These are phyloP conservation scores for Entomortierella parvispora DNA, from an alignment of 192 early-diverging fungal genomes.

Conservation along the genomic window DNA sequence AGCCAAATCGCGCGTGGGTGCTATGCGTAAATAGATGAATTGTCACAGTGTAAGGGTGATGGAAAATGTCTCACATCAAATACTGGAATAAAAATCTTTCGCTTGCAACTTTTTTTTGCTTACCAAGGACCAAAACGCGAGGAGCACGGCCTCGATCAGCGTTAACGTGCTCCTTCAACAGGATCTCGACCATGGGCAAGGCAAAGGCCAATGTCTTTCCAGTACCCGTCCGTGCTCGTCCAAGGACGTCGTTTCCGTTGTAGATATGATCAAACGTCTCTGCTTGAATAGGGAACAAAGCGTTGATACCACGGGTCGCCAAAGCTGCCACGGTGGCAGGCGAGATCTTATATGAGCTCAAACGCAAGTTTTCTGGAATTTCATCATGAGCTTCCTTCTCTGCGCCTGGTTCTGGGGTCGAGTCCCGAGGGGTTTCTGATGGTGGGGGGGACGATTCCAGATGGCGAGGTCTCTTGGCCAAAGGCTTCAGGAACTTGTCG, in stretches of 20 bases:
- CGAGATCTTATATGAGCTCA: constrained; percentile 72
- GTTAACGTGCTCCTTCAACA: constrained; percentile 52
- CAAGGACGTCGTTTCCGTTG: constrained; percentile 81
- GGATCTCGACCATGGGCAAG: constrained; percentile 76
- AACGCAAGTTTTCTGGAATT: constrained; percentile 63
- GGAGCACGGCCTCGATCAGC: constrained; percentile 58
- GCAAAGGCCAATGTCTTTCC: constrained; percentile 85
- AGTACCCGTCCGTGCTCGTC: constrained; percentile 78
- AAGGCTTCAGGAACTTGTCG: constrained; percentile 50
- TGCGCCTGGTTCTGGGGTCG: constrained; percentile 34
- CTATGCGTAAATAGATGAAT: constrained; percentile 38
- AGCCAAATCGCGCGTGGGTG: constrained; percentile 90
- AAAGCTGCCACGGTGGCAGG: constrained; percentile 76
- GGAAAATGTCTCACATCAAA: not conserved
- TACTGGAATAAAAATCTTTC: not conserved
- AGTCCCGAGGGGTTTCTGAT: constrained; percentile 43
- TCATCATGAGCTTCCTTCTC: constrained; percentile 47
- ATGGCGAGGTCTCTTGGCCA: constrained; percentile 35
- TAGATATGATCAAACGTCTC: constrained; percentile 80
- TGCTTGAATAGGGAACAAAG: constrained; percentile 95
- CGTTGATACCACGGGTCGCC: constrained; percentile 73
- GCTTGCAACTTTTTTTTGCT: not conserved
- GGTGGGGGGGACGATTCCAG: constrained; percentile 20
- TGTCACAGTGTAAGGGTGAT: not conserved
- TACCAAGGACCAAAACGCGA: constrained; percentile 63